Percentiles rank a stretch among this genome's conserved stretches.
These are phyloP conservation scores for Tolypocladium amazonense DNA, from an alignment of 2,329 filamentous ascomycete genomes.

Conservation along the genomic window DNA sequence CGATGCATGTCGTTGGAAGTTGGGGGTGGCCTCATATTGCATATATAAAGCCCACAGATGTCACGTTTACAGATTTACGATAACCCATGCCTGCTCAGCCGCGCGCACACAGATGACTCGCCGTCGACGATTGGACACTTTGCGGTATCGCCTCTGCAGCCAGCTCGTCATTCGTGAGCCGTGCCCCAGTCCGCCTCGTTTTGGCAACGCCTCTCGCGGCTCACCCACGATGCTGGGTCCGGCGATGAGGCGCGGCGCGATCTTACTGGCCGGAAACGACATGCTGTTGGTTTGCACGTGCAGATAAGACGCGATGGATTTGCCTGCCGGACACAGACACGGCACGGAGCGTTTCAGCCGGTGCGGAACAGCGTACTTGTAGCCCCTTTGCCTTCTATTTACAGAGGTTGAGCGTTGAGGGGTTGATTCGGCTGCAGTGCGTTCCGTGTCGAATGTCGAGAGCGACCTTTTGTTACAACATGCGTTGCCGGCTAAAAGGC, in stretches of 20 bases:
- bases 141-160: not conserved
- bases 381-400: no score
- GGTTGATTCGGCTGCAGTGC: no score
- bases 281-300: not conserved
- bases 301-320: not conserved
- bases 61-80: not conserved
- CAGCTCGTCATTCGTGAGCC: not conserved
- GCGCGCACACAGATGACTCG: not conserved
- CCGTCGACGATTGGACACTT: not conserved
- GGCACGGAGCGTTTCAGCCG: not conserved
- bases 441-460: no score
- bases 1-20: not conserved
- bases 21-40: not conserved
- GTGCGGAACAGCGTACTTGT: no score
- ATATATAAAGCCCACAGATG: not conserved
- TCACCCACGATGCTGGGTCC: not conserved
- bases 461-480: no score
- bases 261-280: not conserved
- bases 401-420: no score
- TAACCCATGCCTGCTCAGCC: not conserved
- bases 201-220: not conserved
- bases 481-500: no score
- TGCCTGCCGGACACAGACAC: not conserved
- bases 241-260: not conserved
- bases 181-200: not conserved